Evolutionary conservation across 441 rosid species (phyloP).

Genomic region (Bruguiera hainesii): DNA sequence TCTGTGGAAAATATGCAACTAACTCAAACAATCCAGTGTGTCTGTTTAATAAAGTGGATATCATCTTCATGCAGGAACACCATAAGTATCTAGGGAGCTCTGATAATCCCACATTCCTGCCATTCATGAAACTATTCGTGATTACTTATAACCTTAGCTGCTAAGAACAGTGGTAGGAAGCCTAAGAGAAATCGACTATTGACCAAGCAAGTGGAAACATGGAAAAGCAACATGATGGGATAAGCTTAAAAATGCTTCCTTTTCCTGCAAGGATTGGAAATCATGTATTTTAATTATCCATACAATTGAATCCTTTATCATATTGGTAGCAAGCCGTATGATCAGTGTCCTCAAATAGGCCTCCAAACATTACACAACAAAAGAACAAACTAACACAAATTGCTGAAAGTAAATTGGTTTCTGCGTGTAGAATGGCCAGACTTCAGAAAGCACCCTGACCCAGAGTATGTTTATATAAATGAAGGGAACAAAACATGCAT

Average conservation of each 20-base stretch:
- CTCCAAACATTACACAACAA: neutral
- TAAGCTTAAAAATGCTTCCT: neutral
- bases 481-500: neutral
- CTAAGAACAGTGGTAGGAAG: neutral
- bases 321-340: constrained; percentile 1
- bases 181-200: neutral
- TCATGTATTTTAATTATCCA: too few relatives aligned
- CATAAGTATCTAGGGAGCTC: neutral
- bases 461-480: neutral
- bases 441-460: neutral
- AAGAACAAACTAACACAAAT: neutral
- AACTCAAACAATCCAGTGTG: neutral
- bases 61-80: neutral
- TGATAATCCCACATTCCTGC: neutral
- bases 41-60: neutral
- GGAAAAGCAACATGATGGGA: neutral
- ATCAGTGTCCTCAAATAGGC: neutral
- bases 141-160: neutral
- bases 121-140: neutral
- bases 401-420: neutral
- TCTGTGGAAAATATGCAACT: neutral
- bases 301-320: too few relatives aligned
- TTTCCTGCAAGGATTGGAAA: too few relatives aligned
- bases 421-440: neutral
- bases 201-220: neutral